A percentile compares a stretch with the other conserved stretches of the same genome.
Evolutionary conservation across 2,329 filamentous ascomycete species (phyloP).

Genomic region (Aureobasidium zeae): DNA sequence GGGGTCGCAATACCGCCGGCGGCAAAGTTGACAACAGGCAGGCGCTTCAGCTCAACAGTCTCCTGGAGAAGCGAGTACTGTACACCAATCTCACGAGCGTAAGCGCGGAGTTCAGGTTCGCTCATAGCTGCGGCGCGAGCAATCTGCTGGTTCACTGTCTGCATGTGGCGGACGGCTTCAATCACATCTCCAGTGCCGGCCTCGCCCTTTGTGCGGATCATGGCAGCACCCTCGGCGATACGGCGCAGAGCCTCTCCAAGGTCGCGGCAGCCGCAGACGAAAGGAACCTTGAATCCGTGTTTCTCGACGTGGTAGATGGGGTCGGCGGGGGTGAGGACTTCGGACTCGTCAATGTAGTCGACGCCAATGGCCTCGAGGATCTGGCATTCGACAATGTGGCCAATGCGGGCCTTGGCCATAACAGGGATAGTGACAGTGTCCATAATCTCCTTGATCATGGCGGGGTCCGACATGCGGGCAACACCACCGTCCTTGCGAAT

Average conservation of each 20-base stretch:
- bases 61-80: conserved; percentile 73
- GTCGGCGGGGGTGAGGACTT: conserved; percentile 94
- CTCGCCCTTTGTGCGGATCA: conserved; percentile 98
- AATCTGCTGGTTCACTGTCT: conserved; percentile 78
- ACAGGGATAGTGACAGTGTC: conserved; percentile 90
- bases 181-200: conserved; percentile 95
- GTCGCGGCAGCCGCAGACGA: conserved; percentile 94
- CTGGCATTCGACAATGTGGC: conserved; percentile 95
- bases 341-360: conserved; percentile 97
- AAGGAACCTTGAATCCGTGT: conserved; percentile 69
- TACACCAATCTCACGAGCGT: conserved; percentile 72
- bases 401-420: conserved; percentile 97
- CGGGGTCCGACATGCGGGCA: conserved; percentile 90
- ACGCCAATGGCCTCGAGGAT: conserved; percentile 91
- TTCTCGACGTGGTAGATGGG: conserved; percentile 88
- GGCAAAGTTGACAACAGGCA: conserved; percentile 96
- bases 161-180: conserved; percentile 93
- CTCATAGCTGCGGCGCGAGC: conserved; percentile 55
- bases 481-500: conserved; percentile 89
- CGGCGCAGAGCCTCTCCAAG: conserved; percentile 85
- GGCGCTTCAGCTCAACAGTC: conserved; percentile 74
- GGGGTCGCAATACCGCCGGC: conserved; percentile 99
- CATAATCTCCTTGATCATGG: conserved; percentile 94
- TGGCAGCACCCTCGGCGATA: conserved; percentile 87
- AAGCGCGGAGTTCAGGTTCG: conserved; percentile 65